These are phyloP conservation scores for Rutidosis leptorrhynchoides DNA, from an alignment of 129 eudicot genomes.

Conservation along the genomic window DNA sequence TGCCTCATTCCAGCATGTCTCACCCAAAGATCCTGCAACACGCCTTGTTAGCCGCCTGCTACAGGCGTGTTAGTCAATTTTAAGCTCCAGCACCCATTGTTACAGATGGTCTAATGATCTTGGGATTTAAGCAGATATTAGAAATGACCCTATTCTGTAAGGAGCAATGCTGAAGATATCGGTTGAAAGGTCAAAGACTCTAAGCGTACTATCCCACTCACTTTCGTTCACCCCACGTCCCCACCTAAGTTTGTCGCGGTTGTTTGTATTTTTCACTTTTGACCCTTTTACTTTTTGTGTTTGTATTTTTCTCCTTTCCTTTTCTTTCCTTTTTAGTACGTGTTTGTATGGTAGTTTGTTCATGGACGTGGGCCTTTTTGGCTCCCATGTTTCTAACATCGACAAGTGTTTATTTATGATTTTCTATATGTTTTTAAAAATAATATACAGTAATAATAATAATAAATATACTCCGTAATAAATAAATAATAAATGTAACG, in stretches of 20 bases:
- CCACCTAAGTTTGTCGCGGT: constrained; percentile 27
- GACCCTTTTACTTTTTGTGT: constrained; percentile 20
- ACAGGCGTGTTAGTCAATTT: too few species aligned
- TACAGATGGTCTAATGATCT: too few species aligned
- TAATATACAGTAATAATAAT: too few species aligned
- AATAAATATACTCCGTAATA: too few species aligned
- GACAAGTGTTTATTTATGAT: not conserved
- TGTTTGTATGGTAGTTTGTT: constrained; percentile 23
- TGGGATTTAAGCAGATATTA: not conserved
- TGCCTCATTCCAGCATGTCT: too few species aligned
- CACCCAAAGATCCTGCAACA: too few species aligned
- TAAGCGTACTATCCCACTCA: constrained; percentile 14
- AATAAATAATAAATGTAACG: too few species aligned
- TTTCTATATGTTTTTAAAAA: not conserved
- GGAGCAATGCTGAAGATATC: constrained; percentile 20
- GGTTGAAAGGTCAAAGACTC: constrained; percentile 3
- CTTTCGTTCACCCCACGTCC: not conserved
- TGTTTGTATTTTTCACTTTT: constrained; percentile 30
- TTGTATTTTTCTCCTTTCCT: constrained; percentile 15
- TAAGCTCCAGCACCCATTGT: too few species aligned
- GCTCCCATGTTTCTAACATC: constrained; percentile 13
- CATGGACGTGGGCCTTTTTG: constrained; percentile 24
- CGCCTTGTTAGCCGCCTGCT: too few species aligned
- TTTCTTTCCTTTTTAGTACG: constrained; percentile 1
- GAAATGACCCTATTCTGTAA: not conserved